Base-by-base conservation (phyloP, 495 filamentous ascomycete species). In the Clavariopsis aquatica region DNA sequence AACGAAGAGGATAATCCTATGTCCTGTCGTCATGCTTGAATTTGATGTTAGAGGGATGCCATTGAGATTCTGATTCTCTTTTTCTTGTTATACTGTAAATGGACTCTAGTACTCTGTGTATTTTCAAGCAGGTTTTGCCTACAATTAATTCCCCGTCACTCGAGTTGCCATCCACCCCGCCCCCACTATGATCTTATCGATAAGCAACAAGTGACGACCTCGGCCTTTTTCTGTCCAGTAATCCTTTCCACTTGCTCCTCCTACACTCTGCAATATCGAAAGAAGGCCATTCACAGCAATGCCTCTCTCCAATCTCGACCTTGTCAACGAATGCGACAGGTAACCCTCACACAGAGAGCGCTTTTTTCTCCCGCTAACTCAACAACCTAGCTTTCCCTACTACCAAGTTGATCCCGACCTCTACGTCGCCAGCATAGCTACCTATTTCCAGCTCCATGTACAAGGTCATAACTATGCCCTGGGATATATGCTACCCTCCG, bases 401-500 rank as follows among this genome's bases (percentile, higher is more conserved):
- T 73, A 73, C 62, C 70, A 76, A 58, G 69, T 60, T 29, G 69
- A 76, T 65, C 60, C 73, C 1, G 45, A 68, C 28, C 57, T 70
- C 58, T 76, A 72, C 72, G 56, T 61, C 41, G 66, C 68, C n/a
- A 72, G 72, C 67, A 60, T 76, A 23, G 60, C 70, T 7, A 72
- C 73, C 19, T 73, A 75, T 67, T 78, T 74, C 64, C 61, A 62
- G n/a, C 72, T 78, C 28, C 73, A 67, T 53, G 68, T 78, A 41
- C 53, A 61, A 54, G 47, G 59, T 61, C 68, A 66, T 49, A 65
- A 70, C 46, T 69, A 74, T 31, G 76, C 73, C 7, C 71, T 84
- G 2, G 81, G 81, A 59, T 83, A 82, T 68, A 71, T 84, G 43
- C 74, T 83, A 7, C 81, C 81, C 20, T 77, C 65, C 20, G 77